phyloP scores from a whole-genome alignment of 148 eudicot species.

The Polygonum maritimum region DNA sequence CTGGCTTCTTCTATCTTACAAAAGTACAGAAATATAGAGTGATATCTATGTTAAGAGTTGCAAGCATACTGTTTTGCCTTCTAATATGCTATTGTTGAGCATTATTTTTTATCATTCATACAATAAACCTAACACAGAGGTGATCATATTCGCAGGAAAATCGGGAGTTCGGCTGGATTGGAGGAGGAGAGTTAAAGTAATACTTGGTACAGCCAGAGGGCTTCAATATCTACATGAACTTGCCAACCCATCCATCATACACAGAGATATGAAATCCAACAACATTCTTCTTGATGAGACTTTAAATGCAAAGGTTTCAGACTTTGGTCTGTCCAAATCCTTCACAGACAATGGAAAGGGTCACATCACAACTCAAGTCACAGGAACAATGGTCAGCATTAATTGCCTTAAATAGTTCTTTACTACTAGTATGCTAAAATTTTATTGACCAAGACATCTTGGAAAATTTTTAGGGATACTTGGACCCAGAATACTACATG shows the following conservation, averaged over 20 bases:
- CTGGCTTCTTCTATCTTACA: background rate
- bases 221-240: slow-evolving; percentile 82
- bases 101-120: background rate
- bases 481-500: slow-evolving; percentile 97
- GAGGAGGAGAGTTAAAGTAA: slow-evolving; percentile 72
- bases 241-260: slow-evolving; percentile 90
- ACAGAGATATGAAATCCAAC: slow-evolving; percentile 85
- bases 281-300: slow-evolving; percentile 81
- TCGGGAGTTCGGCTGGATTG: slow-evolving; percentile 76
- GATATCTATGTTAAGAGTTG: too few relatives aligned
- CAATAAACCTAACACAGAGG: background rate
- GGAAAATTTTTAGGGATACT: slow-evolving; percentile 47
- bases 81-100: too few relatives aligned
- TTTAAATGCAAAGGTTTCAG: slow-evolving; percentile 87
- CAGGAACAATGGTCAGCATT: slow-evolving; percentile 77
- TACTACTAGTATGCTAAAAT: background rate
- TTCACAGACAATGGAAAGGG: slow-evolving; percentile 60
- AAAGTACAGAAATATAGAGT: background rate
- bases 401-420: background rate
- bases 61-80: too few relatives aligned
- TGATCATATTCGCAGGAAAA: slow-evolving; percentile 34
- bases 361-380: slow-evolving; percentile 91
- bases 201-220: slow-evolving; percentile 90
- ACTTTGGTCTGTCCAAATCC: slow-evolving; percentile 86
- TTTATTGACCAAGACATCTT: background rate